Percentiles rank a stretch among this genome's conserved stretches.
Evolutionary conservation across 148 eudicot species (phyloP).

Genomic region (Pouteria glomerata): DNA sequence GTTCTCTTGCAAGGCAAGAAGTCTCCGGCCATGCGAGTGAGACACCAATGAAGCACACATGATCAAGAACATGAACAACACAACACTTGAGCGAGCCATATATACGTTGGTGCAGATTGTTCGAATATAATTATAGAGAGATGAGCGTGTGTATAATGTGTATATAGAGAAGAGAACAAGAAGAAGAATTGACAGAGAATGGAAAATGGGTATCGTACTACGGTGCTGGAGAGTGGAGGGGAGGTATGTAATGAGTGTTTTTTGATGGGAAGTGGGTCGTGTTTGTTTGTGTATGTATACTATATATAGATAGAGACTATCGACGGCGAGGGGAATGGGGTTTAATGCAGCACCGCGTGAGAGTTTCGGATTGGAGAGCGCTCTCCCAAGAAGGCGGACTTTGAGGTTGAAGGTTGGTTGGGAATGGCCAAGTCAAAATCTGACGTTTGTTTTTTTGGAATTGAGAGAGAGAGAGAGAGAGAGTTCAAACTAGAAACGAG

Average conservation of each 20-base stretch:
- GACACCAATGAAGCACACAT: slow-evolving; percentile 10
- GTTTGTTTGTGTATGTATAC: neutral
- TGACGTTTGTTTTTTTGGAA: too few relatives aligned
- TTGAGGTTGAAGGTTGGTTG: too few relatives aligned
- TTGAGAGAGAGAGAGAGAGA: too few relatives aligned
- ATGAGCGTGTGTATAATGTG: neutral
- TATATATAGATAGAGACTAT: neutral
- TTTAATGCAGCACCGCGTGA: neutral
- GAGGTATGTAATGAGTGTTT: slow-evolving; percentile 6
- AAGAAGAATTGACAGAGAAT: neutral
- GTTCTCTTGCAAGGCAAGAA: neutral
- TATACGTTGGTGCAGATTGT: neutral
- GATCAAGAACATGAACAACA: neutral
- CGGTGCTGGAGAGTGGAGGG: neutral
- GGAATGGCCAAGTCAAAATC: too few relatives aligned
- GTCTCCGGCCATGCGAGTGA: slow-evolving; percentile 15
- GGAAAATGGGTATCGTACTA: too few relatives aligned
- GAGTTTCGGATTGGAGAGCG: too few relatives aligned
- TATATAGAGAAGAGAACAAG: neutral
- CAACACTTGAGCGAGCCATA: slow-evolving; percentile 19
- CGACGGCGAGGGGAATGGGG: neutral
- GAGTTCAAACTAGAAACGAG: too few relatives aligned
- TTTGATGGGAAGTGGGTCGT: neutral
- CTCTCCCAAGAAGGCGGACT: too few relatives aligned
- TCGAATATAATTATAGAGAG: neutral